Conservation (phyloP, 805 yeast species). For the Ogataea trehalophila region DNA sequence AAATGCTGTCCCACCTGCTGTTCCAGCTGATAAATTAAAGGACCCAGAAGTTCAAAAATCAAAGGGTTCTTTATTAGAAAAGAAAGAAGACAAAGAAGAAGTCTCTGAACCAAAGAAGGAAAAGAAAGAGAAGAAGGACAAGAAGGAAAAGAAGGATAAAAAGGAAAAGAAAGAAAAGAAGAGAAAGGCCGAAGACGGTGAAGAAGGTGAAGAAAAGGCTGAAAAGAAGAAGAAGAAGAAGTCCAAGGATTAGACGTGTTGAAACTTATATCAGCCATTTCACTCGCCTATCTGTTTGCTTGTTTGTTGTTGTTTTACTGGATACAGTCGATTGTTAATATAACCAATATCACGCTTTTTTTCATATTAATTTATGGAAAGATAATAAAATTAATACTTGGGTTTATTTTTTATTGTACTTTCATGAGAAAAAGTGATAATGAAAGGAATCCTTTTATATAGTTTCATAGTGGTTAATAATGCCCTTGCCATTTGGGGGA, state of each 20-base stretch:
- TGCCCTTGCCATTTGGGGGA: no score
- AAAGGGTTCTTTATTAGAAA: constrained; percentile 41
- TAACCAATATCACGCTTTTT: constrained; percentile 1
- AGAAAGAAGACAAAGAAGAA: constrained; percentile 26
- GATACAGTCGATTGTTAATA: not conserved
- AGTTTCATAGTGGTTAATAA: no score
- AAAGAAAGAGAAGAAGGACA: constrained; percentile 49
- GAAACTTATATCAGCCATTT: not conserved
- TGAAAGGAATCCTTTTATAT: no score
- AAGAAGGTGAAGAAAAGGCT: constrained; percentile 16
- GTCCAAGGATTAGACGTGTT: constrained; percentile 19
- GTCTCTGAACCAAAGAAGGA: constrained; percentile 38
- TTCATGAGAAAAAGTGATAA: no score
- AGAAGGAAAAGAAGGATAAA: constrained; percentile 57
- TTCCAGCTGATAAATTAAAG: constrained; percentile 47
- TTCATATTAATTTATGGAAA: not conserved
- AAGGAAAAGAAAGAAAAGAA: constrained; percentile 36
- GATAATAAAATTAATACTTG: not conserved
- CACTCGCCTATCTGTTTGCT: not conserved
- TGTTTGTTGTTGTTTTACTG: no score
- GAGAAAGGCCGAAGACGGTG: constrained; percentile 42
- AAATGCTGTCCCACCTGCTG: constrained; percentile 55
- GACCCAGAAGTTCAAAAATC: constrained; percentile 37
- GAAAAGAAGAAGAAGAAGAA: constrained; percentile 25
- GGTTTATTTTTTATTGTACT: no score